phyloP scores from a whole-genome alignment of 2,329 filamentous ascomycete species.

The Fusarium albosuccineum region DNA sequence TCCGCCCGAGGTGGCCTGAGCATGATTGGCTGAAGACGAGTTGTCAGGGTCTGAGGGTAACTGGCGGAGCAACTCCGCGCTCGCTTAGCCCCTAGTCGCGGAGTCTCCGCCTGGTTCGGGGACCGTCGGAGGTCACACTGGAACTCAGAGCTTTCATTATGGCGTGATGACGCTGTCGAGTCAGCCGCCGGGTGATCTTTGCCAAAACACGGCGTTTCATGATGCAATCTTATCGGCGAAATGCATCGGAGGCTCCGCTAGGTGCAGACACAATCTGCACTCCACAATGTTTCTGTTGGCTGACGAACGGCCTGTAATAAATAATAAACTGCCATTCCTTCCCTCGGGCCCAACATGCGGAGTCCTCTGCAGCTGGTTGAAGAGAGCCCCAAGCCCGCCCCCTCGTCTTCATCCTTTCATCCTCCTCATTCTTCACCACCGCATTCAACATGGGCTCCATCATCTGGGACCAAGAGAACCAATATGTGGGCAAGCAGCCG shows the following conservation, averaged over 20 bases:
- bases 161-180: not conserved
- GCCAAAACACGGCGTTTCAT: not conserved
- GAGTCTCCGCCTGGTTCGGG: constrained; percentile 20
- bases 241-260: not conserved
- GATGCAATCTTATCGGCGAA: constrained; percentile 4
- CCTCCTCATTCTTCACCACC: not conserved
- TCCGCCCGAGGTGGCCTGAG: not conserved
- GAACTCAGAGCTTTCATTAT: not conserved
- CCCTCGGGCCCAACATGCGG: constrained; percentile 4
- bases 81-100: not conserved
- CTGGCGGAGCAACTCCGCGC: constrained; percentile 21
- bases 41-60: not conserved
- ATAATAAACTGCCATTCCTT: constrained; percentile 19
- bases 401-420: not conserved
- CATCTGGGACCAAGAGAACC: constrained; percentile 48
- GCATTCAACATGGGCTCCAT: constrained; percentile 50
- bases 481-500: constrained; percentile 51
- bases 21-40: constrained; percentile 10
- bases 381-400: no score
- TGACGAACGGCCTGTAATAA: not conserved
- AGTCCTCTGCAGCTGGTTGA: not conserved
- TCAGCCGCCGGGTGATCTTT: constrained; percentile 16
- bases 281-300: not conserved
- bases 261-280: constrained; percentile 9
- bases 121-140: not conserved